Evolutionary conservation across 208 protist genomes (phyloP), one percentile per base, ranked within the genome.

Genomic region (Trypanosoma conorhini): DNA sequence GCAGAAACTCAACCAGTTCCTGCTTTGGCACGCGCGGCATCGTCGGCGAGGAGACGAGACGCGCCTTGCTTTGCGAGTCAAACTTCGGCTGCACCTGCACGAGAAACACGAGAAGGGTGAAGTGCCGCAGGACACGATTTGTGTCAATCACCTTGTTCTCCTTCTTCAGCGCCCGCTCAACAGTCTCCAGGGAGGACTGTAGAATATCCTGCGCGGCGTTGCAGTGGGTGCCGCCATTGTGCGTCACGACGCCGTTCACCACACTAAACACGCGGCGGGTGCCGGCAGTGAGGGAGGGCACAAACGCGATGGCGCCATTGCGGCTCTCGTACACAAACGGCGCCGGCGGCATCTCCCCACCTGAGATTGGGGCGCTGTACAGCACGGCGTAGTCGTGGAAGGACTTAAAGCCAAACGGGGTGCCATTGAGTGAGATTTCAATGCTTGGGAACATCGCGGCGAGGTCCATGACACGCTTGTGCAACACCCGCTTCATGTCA

Each of bases 21-120:
- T 72, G 64, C 58, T 98, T 98, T 19, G 89, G 82, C 28, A 92
- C 86, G 17, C 87, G 79, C 38, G 91, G 88, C 85, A 96, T 90
- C 10, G 74, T 83, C 40, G 88, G 82, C 3, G 80, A 59, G 24
- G 96, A 98, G 0, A 95, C 99, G 58, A 99, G 92, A 9, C 92
- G 94, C 54, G 99, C 98, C 83, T 99, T 99, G 57, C 97, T 99
- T 87, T 99, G 99, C 44, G 97, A 99, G 81, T 99, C 98, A 83
- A 99, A 99, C 61, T 98, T 92, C 24, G 99, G 99, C 76, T 99
- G 99, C 22, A 98, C 92, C 74, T 99, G 98, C 21, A 99, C 82
- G 31, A 93, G 94, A 75, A 99, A 99, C 33, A 99, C 88, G 79
- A 99, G 99, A 30, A 99, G 83, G 54, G 84, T 99, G 50, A 99